Conservation (phyloP, 1,284 basidiomycete genomes). For the Malassezia dermatis region DNA sequence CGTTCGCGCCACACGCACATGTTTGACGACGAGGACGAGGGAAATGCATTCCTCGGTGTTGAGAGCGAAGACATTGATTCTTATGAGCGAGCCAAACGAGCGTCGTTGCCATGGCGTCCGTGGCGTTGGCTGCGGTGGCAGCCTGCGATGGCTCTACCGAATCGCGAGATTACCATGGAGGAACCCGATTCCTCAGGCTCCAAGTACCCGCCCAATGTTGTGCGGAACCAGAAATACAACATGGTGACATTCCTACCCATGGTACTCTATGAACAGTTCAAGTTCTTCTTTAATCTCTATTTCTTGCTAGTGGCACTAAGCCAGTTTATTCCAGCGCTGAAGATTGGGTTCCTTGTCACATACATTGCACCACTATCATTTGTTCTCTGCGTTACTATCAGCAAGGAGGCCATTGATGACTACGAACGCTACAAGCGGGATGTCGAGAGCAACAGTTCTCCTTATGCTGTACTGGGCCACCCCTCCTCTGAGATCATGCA, state of each 20-base stretch:
- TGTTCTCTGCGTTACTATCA: constrained; percentile 87
- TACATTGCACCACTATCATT: constrained; percentile 94
- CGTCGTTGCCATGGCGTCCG: neutral
- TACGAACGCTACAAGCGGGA: constrained; percentile 85
- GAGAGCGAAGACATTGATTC: neutral
- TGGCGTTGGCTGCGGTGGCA: neutral
- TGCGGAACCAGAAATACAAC: constrained; percentile 97
- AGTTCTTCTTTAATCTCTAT: constrained; percentile 99
- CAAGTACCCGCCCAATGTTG: constrained; percentile 61
- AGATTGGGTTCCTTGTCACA: constrained; percentile 94
- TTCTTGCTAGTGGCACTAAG: constrained; percentile 92
- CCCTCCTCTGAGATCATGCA: constrained; percentile 22
- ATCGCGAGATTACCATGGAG: constrained; percentile 8
- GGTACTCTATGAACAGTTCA: constrained; percentile 98
- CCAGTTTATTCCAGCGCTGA: constrained; percentile 89
- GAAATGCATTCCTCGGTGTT: constrained; percentile 9
- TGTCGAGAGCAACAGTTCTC: constrained; percentile 83
- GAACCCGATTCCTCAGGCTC: constrained; percentile 24
- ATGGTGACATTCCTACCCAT: constrained; percentile 84
- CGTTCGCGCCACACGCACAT: constrained; percentile 4
- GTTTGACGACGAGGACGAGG: constrained; percentile 8
- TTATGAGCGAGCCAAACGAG: constrained; percentile 12
- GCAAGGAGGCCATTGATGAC: constrained; percentile 97
- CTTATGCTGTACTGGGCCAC: constrained; percentile 68
- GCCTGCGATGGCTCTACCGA: neutral